Percentiles rank a stretch among this genome's conserved stretches.
phyloP scores from a whole-genome alignment of 345 rosid genomes.

The Abelmoschus esculentus region DNA sequence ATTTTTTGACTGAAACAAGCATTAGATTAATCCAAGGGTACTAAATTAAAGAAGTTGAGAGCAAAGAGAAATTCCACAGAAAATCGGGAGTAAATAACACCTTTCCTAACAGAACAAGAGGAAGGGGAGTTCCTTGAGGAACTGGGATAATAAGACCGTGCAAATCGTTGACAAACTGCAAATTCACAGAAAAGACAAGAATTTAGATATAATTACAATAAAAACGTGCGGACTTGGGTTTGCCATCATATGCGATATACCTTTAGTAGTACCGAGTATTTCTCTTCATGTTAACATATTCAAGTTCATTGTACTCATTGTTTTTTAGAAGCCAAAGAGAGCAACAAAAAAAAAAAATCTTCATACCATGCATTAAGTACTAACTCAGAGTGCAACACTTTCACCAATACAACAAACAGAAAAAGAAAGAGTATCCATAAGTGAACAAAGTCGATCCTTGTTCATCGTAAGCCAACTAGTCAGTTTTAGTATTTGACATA shows the following conservation, averaged over 20 bases:
- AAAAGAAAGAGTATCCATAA: no score
- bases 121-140: conserved; percentile 85
- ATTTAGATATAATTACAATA: not conserved
- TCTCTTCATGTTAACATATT: no score
- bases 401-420: not conserved
- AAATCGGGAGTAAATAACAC: conserved; percentile 23
- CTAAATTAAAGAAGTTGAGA: conserved; percentile 2
- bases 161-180: conserved; percentile 92
- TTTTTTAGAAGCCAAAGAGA: no score
- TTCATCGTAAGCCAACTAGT: not conserved
- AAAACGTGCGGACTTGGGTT: not conserved
- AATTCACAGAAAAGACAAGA: conserved; percentile 14
- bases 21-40: conserved; percentile 4
- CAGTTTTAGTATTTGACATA: not conserved
- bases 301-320: no score
- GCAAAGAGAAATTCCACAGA: conserved; percentile 4
- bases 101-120: conserved; percentile 85
- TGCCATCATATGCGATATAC: not conserved
- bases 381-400: not conserved
- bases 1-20: conserved; percentile 69
- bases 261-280: no score
- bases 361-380: no score
- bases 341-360: no score
- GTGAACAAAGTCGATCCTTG: not conserved
- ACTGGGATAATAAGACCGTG: conserved; percentile 80